Percentiles rank a stretch among this genome's conserved stretches.
phyloP scores from a whole-genome alignment of 768 basidiomycete genomes.

The Termitomyces sp. region DNA sequence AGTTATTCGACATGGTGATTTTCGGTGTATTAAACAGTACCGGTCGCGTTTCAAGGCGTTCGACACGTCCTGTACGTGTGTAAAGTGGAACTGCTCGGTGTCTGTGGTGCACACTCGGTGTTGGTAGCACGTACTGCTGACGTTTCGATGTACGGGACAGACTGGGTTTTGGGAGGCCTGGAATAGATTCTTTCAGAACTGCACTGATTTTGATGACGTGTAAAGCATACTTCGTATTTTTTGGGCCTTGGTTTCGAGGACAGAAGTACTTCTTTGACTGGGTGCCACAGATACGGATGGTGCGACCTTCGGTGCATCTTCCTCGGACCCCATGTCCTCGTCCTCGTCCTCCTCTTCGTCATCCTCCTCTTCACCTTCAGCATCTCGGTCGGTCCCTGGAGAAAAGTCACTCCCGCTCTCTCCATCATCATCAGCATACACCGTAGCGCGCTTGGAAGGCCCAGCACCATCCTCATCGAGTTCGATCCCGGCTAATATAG shows the following conservation, averaged over 20 bases:
- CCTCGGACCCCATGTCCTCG: slow-evolving; percentile 26
- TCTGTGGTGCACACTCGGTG: slow-evolving; percentile 67
- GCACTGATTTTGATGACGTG: slow-evolving; percentile 9
- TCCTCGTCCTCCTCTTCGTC: slow-evolving; percentile 18
- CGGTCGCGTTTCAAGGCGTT: slow-evolving; percentile 55
- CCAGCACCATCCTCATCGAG: slow-evolving; percentile 35
- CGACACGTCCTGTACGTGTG: slow-evolving; percentile 47
- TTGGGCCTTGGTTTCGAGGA: slow-evolving; percentile 21
- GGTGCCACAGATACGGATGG: slow-evolving; percentile 9
- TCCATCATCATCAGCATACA: slow-evolving; percentile 24
- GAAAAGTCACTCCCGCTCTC: slow-evolving; percentile 57
- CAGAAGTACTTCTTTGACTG: slow-evolving; percentile 19
- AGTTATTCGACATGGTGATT: slow-evolving; percentile 50
- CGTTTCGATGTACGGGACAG: slow-evolving; percentile 37
- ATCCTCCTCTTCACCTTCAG: slow-evolving; percentile 24
- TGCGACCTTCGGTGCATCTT: slow-evolving; percentile 20
- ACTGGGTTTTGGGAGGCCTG: slow-evolving; percentile 21
- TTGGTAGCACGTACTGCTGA: slow-evolving; percentile 58
- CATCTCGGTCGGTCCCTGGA: slow-evolving; percentile 23
- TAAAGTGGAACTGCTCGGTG: slow-evolving; percentile 67
- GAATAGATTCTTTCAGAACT: slow-evolving; percentile 5
- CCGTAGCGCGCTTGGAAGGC: slow-evolving; percentile 38
- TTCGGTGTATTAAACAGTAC: slow-evolving; percentile 42
- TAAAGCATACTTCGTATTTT: slow-evolving; percentile 24
- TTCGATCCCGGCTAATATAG: slow-evolving; percentile 30